Percentiles rank a stretch among this genome's conserved stretches.
These are phyloP conservation scores for Hypoxylon rubiginosum DNA, from an alignment of 2,329 filamentous ascomycete species.

Conservation along the genomic window DNA sequence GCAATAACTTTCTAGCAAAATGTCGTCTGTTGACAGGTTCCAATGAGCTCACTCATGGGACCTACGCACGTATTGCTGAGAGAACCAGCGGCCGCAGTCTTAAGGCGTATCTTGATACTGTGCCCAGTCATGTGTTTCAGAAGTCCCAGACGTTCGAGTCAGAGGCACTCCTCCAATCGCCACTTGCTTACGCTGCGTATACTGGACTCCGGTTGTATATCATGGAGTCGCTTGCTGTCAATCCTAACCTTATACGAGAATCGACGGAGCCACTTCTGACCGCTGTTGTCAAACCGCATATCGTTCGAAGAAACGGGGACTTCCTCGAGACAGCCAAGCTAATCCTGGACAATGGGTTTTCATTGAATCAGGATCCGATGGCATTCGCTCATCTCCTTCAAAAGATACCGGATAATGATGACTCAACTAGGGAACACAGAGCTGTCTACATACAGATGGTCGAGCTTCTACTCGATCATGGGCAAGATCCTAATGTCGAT, in stretches of 20 bases:
- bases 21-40: neutral
- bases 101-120: conserved; percentile 22
- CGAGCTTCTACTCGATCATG: conserved; percentile 10
- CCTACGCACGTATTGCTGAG: conserved; percentile 10
- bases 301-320: neutral
- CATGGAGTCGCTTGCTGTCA: conserved; percentile 7
- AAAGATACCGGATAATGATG: neutral
- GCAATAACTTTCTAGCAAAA: conserved; percentile 29
- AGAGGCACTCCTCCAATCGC: too few species aligned
- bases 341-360: conserved; percentile 17
- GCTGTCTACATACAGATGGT: neutral
- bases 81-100: conserved; percentile 30
- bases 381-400: neutral
- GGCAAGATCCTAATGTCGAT: conserved; percentile 18
- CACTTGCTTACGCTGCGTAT: conserved; percentile 21
- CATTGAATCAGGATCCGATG: conserved; percentile 3
- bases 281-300: neutral
- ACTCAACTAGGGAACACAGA: neutral
- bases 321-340: conserved; percentile 5
- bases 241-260: conserved; percentile 17
- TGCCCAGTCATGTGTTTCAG: neutral
- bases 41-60: neutral
- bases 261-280: conserved; percentile 5
- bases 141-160: too few species aligned
- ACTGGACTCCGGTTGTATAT: conserved; percentile 24